Conservation (phyloP, 2,329 filamentous ascomycete species). For the Nakataea oryzae region DNA sequence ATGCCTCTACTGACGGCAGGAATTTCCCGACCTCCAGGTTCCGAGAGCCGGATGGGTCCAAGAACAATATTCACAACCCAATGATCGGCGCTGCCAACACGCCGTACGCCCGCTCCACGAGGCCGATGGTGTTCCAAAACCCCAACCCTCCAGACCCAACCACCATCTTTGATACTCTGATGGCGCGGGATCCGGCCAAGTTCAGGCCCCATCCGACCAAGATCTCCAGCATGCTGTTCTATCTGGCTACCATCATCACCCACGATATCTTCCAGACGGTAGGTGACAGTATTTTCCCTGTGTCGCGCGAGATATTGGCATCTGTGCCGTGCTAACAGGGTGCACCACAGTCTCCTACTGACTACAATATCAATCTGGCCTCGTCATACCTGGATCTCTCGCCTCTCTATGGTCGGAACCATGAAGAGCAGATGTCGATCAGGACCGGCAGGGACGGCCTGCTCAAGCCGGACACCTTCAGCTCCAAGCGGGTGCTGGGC, state of each 20-base stretch:
- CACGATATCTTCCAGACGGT: constrained; percentile 51
- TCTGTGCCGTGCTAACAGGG: not conserved
- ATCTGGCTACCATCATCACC: constrained; percentile 60
- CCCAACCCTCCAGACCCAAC: constrained; percentile 45
- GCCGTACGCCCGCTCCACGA: constrained; percentile 61
- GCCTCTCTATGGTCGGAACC: constrained; percentile 60
- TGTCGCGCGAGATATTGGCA: not conserved
- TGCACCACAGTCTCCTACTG: not conserved
- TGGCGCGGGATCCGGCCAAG: constrained; percentile 41
- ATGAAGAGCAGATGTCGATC: constrained; percentile 51
- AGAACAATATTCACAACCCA: constrained; percentile 51
- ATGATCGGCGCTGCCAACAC: constrained; percentile 53
- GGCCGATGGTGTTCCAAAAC: constrained; percentile 43
- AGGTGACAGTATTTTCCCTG: not conserved
- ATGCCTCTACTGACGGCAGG: not conserved
- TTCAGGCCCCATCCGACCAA: constrained; percentile 57
- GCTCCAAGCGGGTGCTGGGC: constrained; percentile 51
- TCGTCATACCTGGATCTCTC: constrained; percentile 68
- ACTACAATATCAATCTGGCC: constrained; percentile 24
- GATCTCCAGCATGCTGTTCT: constrained; percentile 68
- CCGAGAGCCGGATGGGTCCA: constrained; percentile 25
- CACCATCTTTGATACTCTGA: constrained; percentile 56
- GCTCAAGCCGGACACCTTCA: constrained; percentile 61
- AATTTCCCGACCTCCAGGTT: constrained; percentile 13
- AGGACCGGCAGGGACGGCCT: constrained; percentile 56